These are phyloP conservation scores for Nakazawaea sp. DNA, from an alignment of 805 yeast species.

Conservation along the genomic window DNA sequence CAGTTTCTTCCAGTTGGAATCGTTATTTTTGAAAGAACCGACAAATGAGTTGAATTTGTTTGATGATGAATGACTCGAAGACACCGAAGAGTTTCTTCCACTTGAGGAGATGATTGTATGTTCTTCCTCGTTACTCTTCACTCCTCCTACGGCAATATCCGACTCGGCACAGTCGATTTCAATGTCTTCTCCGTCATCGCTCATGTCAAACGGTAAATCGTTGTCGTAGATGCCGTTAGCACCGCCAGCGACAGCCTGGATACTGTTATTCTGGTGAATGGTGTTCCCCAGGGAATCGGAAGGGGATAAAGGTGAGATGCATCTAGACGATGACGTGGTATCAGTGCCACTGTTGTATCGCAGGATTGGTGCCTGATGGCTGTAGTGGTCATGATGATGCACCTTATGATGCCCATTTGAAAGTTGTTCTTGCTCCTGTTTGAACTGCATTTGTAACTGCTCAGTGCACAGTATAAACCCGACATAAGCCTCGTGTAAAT, in stretches of 20 bases:
- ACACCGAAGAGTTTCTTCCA: constrained; percentile 9
- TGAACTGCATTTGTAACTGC: background rate
- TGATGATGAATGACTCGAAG: constrained; percentile 15
- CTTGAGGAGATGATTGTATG: background rate
- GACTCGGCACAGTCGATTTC: background rate
- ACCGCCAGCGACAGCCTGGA: background rate
- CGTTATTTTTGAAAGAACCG: constrained; percentile 8
- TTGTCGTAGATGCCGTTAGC: constrained; percentile 1
- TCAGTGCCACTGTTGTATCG: background rate
- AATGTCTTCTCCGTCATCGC: constrained; percentile 7
- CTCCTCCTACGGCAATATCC: background rate
- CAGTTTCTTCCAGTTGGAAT: constrained; percentile 12
- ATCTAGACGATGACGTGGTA: background rate
- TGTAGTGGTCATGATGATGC: no score
- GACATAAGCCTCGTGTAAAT: constrained; percentile 21
- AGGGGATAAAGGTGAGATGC: constrained; percentile 10
- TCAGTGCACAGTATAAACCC: constrained; percentile 17
- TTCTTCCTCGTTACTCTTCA: background rate
- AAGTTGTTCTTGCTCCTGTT: background rate
- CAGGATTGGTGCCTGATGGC: background rate
- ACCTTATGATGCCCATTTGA: background rate
- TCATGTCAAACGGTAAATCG: constrained; percentile 10
- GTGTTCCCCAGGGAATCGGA: background rate
- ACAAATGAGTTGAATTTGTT: constrained; percentile 13
- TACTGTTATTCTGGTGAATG: background rate